Base-by-base conservation (phyloP, 805 yeast species). In the Yarrowia sp. region DNA sequence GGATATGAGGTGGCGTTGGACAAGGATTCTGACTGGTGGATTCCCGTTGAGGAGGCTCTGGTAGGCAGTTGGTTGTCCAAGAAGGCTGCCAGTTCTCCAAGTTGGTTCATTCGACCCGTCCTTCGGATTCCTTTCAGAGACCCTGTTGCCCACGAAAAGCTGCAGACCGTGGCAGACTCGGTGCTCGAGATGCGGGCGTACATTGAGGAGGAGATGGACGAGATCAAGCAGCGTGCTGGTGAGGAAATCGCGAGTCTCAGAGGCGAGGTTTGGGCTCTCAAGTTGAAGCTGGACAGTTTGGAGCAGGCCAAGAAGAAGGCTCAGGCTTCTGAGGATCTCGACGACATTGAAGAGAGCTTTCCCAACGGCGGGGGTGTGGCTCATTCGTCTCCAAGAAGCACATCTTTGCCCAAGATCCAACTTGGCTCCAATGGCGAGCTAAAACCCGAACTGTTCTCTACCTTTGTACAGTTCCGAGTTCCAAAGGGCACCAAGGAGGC, bases 171-270 rank as follows among this genome's bases (percentile, higher is more conserved):
- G 58, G 32, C 30, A 11, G 58, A 51, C 7, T 33, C 58, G 4
- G 41, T 51, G 41, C 41, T 19, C 16, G 41, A 51, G 19, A 51
- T 51, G 58, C 41, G 58, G 1, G 58, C 43, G 4, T 51, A 51
- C 32, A 21, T 51, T 14, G 58, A 51, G 21, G 58, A 33, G 32
- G 58, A 51, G 24, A 51, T 51, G 30, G 58, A 51, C 30, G 58
- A 51, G 16, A 51, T 51, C 21, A 51, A 51, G 17, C 32, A 12
- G n/a, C n/a, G 24, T 12, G 30, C 58, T 3, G 58, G 24, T 0
- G 22, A 51, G 16, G 58, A 51, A 6, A 35, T 51, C 10, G 21
- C 41, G 1, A 21, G 30, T 33, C 41, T 51, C 6, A 21, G 30
- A 19, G 41, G 30, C 19, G 58, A 51, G 10, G 21, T 51, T 6